phyloP scores from a whole-genome alignment of 2,329 filamentous ascomycete species.

The Colletotrichum sp. region DNA sequence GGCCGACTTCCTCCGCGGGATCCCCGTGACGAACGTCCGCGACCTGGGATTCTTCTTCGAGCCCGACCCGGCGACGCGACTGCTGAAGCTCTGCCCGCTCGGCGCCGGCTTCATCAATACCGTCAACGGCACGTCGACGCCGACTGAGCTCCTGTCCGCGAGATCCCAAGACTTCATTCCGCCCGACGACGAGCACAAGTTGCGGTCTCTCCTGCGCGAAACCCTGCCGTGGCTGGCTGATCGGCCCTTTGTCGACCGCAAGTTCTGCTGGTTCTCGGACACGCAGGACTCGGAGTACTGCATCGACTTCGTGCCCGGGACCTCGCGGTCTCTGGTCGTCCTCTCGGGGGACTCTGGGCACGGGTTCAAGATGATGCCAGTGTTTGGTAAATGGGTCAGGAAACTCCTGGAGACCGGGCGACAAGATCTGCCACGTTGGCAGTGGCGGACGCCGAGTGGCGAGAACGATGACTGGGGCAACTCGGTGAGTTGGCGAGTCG shows the following conservation, averaged over 20 bases:
- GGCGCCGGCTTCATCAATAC: constrained; percentile 61
- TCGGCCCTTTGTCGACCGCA: constrained; percentile 59
- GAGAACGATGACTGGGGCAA: constrained; percentile 24
- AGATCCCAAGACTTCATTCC: constrained; percentile 48
- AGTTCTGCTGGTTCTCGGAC: constrained; percentile 68
- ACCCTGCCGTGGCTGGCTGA: constrained; percentile 58
- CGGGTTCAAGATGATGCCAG: not conserved
- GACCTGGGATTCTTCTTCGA: constrained; percentile 72
- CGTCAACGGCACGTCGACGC: not conserved
- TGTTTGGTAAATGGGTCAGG: not conserved
- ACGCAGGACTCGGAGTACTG: constrained; percentile 64
- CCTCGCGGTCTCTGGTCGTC: constrained; percentile 48
- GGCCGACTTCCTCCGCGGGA: constrained; percentile 55
- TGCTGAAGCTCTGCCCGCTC: constrained; percentile 66
- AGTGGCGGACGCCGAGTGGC: constrained; percentile 44
- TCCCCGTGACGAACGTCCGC: constrained; percentile 65
- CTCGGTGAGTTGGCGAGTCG: constrained; percentile 41
- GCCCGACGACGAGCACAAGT: constrained; percentile 53
- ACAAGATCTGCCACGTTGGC: not conserved
- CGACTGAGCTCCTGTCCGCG: constrained; percentile 37
- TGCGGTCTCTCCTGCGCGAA: constrained; percentile 54
- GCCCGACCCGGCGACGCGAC: constrained; percentile 60
- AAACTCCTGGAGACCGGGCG: not conserved
- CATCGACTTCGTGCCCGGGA: constrained; percentile 62
- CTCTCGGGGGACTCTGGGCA: constrained; percentile 57